phyloP scores from a whole-genome alignment of 345 rosid species.

The Salix purpurea region DNA sequence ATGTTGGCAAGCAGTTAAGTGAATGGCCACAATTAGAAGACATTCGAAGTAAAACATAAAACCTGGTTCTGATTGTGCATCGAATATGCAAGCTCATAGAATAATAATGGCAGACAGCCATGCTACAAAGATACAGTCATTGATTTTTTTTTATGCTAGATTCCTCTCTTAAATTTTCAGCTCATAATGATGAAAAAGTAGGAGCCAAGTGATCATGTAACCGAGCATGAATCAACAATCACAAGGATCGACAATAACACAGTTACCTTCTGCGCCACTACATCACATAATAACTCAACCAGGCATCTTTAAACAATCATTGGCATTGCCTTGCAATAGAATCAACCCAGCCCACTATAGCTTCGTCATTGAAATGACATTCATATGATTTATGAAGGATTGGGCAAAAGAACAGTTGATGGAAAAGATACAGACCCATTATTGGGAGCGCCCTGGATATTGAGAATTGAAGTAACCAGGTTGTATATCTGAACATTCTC shows the following conservation, averaged over 20 bases:
- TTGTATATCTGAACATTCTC: slow-evolving; percentile 92
- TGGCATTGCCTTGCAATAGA: neutral
- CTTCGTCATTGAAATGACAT: neutral
- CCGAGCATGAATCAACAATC: neutral
- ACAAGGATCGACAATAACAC: neutral
- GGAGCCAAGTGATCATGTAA: slow-evolving; percentile 1
- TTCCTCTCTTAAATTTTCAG: neutral
- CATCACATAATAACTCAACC: neutral
- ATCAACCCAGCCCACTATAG: neutral
- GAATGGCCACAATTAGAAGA: neutral
- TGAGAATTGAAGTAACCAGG: slow-evolving; percentile 72
- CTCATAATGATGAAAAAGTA: neutral
- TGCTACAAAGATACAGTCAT: neutral
- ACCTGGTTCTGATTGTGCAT: neutral
- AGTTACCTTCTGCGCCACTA: neutral
- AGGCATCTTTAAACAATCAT: neutral
- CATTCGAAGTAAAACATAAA: neutral
- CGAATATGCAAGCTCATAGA: neutral
- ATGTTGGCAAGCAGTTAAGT: neutral
- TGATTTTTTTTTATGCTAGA: neutral
- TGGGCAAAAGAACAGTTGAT: slow-evolving; percentile 43
- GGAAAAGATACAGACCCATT: slow-evolving; percentile 65
- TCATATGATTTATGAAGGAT: slow-evolving; percentile 8
- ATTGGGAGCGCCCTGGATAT: slow-evolving; percentile 67
- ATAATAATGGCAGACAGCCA: neutral